A percentile compares a stretch with the other conserved stretches of the same genome.
These are phyloP conservation scores for Ceratocystis cacaofunesta DNA, from an alignment of 2,329 filamentous ascomycete species.

Conservation along the genomic window DNA sequence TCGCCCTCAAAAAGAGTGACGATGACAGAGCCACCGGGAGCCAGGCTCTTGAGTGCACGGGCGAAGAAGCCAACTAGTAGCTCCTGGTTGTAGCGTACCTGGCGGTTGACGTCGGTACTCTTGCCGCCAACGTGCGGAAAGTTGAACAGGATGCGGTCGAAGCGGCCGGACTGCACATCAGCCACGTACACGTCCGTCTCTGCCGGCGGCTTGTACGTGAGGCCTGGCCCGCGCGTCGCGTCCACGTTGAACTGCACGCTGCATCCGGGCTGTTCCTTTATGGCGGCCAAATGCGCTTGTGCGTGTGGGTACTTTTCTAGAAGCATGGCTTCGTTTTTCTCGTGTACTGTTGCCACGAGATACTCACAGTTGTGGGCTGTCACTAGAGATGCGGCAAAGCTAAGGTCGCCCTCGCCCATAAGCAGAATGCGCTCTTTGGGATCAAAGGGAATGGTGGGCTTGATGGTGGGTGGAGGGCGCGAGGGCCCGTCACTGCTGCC, in stretches of 20 bases:
- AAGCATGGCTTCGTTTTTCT: slow-evolving; percentile 42
- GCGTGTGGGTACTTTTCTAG: slow-evolving; percentile 61
- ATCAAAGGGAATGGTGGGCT: slow-evolving; percentile 48
- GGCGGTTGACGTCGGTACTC: slow-evolving; percentile 82
- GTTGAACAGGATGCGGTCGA: slow-evolving; percentile 81
- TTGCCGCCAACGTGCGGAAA: slow-evolving; percentile 93
- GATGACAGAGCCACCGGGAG: slow-evolving; percentile 46
- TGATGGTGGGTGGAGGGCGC: slow-evolving; percentile 6
- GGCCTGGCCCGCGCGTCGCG: slow-evolving; percentile 46
- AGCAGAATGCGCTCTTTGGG: slow-evolving; percentile 55
- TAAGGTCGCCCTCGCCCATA: slow-evolving; percentile 68
- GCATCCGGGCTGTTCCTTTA: slow-evolving; percentile 26
- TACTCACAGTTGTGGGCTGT: slow-evolving; percentile 49
- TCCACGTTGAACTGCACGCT: slow-evolving; percentile 49
- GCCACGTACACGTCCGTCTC: slow-evolving; percentile 18
- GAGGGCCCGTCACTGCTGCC: slow-evolving; percentile 12
- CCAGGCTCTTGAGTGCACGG: slow-evolving; percentile 32
- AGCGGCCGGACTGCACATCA: slow-evolving; percentile 27
- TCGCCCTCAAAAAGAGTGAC: slow-evolving; percentile 86
- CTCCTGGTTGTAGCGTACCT: slow-evolving; percentile 83
- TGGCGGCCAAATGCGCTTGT: slow-evolving; percentile 38
- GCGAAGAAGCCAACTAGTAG: slow-evolving; percentile 56
- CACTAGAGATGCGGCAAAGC: slow-evolving; percentile 55
- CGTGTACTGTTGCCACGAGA: slow-evolving; percentile 55
- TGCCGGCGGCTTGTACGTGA: slow-evolving; percentile 24